A percentile compares a stretch with the other conserved stretches of the same genome.
phyloP scores from a whole-genome alignment of 345 rosid species.

The Passiflora organensis region DNA sequence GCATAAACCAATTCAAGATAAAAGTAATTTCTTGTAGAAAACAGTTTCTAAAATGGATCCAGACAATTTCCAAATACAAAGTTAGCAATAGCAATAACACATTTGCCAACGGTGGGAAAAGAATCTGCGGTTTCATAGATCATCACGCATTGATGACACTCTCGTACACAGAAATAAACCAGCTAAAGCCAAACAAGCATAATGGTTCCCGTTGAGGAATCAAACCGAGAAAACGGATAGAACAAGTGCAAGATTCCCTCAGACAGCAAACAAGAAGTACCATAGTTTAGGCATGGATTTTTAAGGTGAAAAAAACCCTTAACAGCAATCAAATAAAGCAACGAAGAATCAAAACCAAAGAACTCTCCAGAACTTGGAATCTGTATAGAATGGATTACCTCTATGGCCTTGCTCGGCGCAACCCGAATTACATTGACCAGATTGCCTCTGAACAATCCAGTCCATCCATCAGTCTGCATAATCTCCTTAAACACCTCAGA shows the following conservation, averaged over 20 bases:
- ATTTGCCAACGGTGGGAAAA: no score
- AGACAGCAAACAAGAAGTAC: neutral
- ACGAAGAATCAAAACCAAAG: neutral
- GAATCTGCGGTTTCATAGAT: no score
- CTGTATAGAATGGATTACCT: conserved; percentile 42
- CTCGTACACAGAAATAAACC: neutral
- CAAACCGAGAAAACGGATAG: neutral
- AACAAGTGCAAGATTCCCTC: neutral
- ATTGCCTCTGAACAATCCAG: conserved; percentile 92
- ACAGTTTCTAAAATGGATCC: no score
- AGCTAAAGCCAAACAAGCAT: conserved; percentile 4
- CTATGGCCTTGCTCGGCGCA: conserved; percentile 97
- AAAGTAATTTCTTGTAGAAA: no score
- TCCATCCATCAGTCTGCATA: conserved; percentile 91
- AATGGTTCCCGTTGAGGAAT: conserved; percentile 7
- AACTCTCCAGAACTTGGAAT: neutral
- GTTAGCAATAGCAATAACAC: no score
- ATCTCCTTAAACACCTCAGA: conserved; percentile 68
- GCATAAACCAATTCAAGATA: no score
- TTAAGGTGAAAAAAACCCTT: neutral
- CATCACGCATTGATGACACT: no score
- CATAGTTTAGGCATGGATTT: neutral
- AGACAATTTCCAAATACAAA: no score
- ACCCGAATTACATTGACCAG: conserved; percentile 92
- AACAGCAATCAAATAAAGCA: neutral